Conservation (phyloP, 139 green algal genomes). For the Chlorella sp. region DNA sequence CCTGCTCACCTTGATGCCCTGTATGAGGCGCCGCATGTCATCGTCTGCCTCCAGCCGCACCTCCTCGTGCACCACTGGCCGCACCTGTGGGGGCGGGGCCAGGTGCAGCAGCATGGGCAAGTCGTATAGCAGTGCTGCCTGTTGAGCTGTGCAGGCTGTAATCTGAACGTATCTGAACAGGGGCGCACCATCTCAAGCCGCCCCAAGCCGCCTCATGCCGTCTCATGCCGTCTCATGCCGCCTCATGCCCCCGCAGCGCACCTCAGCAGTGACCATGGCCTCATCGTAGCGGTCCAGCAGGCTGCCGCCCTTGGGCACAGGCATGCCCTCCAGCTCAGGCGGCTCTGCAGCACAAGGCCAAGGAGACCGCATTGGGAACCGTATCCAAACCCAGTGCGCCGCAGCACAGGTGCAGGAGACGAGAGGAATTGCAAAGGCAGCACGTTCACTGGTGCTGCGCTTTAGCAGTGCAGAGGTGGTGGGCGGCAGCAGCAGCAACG, state of each 20-base stretch:
- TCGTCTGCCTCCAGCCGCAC: conserved; percentile 86
- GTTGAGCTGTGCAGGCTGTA: no score
- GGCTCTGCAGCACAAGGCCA: not conserved
- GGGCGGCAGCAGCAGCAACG: not conserved
- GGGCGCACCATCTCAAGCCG: no score
- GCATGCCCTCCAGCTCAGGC: conserved; percentile 34
- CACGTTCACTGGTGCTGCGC: not conserved
- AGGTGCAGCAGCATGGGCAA: not conserved
- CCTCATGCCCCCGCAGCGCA: not conserved
- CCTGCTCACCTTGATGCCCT: conserved; percentile 82
- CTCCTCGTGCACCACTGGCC: conserved; percentile 93
- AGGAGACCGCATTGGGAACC: no score
- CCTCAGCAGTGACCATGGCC: conserved; percentile 81
- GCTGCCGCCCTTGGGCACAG: conserved; percentile 23
- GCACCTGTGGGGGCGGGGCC: conserved; percentile 56
- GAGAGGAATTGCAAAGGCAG: no score
- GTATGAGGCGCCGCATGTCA: conserved; percentile 87
- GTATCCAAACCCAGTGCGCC: no score
- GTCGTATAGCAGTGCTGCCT: no score
- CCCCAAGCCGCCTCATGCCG: no score
- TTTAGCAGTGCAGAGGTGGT: not conserved
- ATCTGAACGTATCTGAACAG: no score
- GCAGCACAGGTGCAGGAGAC: no score
- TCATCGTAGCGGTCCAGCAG: conserved; percentile 48
- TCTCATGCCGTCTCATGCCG: no score